These are phyloP conservation scores for Paramecium sonneborni DNA, from an alignment of 73 alveolate genomes.

Conservation along the genomic window DNA sequence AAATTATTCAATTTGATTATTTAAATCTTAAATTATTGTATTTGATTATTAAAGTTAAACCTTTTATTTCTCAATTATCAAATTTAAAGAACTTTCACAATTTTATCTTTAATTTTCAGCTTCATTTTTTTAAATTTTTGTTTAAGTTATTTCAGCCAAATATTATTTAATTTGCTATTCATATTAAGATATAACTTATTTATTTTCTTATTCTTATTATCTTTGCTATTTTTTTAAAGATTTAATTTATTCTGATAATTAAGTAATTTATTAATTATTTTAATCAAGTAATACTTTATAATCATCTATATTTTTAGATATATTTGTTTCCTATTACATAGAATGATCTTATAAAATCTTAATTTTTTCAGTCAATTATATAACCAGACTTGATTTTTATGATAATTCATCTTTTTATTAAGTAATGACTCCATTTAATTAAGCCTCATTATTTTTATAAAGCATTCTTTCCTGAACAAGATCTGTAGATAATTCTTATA, in stretches of 20 bases:
- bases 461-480: not conserved
- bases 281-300: not conserved
- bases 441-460: not conserved
- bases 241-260: slow-evolving; percentile 13
- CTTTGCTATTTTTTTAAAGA: not conserved
- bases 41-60: not conserved
- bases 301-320: slow-evolving; percentile 16
- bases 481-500: not conserved
- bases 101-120: not conserved
- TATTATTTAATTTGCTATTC: not conserved
- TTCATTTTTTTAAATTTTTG: not conserved
- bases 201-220: not conserved
- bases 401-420: not conserved
- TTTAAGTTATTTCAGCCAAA: not conserved
- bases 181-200: not conserved
- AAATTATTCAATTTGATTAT: not conserved
- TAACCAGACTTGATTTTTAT: not conserved
- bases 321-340: not conserved
- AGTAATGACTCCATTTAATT: not conserved
- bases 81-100: not conserved
- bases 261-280: not conserved
- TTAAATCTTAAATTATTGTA: not conserved
- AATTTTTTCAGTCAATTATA: not conserved
- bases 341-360: not conserved
- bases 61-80: not conserved